Evolutionary conservation across 768 basidiomycete genomes (phyloP).

Genomic region (Macrolepiota fuliginosa): DNA sequence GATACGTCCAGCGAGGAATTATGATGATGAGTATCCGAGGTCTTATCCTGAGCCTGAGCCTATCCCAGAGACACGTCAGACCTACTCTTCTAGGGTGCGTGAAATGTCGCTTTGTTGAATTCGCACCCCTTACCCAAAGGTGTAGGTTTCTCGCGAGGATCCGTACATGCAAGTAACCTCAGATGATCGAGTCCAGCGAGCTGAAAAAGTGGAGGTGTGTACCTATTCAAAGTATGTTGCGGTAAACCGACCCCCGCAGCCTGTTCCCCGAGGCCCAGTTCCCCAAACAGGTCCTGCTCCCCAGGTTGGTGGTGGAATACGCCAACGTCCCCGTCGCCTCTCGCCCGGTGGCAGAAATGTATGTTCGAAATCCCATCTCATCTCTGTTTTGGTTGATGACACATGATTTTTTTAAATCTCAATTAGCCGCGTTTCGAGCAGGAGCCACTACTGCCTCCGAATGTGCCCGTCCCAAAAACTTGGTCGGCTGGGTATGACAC

Average conservation of each 20-base stretch:
- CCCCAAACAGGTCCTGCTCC: neutral
- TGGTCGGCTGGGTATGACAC: constrained; percentile 1
- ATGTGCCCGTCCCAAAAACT: neutral
- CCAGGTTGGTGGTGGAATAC: neutral
- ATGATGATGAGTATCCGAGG: constrained; percentile 2
- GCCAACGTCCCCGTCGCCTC: neutral
- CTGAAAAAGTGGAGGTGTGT: constrained; percentile 3
- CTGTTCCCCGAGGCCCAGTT: neutral
- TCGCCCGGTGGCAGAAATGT: constrained; percentile 1
- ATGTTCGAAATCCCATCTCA: neutral
- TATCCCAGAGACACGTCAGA: neutral
- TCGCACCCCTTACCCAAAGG: neutral
- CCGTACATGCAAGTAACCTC: neutral
- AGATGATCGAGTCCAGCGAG: neutral
- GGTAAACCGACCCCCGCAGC: neutral
- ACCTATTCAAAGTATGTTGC: neutral
- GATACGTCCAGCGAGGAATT: neutral
- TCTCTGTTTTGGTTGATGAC: neutral
- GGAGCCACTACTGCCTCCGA: neutral
- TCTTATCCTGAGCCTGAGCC: constrained; percentile 6
- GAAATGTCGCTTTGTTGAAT: neutral
- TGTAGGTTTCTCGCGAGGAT: neutral
- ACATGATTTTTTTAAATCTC: neutral
- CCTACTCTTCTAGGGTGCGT: constrained; percentile 1
- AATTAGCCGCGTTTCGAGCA: neutral